phyloP scores from a whole-genome alignment of 1,284 basidiomycete species.

The Tylopilus sp. region DNA sequence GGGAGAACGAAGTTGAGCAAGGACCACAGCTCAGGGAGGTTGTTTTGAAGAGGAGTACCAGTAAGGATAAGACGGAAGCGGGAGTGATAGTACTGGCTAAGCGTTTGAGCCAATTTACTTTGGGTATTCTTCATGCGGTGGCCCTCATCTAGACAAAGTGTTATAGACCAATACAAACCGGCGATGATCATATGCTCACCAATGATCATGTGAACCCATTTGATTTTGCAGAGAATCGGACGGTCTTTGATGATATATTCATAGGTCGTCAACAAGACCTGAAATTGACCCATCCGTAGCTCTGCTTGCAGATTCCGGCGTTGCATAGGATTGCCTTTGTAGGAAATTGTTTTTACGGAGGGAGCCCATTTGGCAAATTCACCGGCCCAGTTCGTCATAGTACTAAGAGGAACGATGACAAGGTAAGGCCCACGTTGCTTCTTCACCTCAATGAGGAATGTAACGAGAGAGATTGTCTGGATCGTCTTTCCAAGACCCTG shows the following conservation, averaged over 20 bases:
- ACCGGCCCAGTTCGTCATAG: constrained; percentile 97
- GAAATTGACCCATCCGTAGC: constrained; percentile 80
- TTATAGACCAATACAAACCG: constrained; percentile 1
- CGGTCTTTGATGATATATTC: constrained; percentile 99
- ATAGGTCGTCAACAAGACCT: constrained; percentile 96
- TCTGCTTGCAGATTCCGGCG: constrained; percentile 74
- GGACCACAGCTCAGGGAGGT: constrained; percentile 97
- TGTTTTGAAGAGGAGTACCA: constrained; percentile 98
- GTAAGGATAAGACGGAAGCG: constrained; percentile 95
- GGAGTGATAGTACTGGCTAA: constrained; percentile 91
- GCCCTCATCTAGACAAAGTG: constrained; percentile 72
- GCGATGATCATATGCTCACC: constrained; percentile 43
- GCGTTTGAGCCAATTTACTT: constrained; percentile 89
- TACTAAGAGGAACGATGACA: constrained; percentile 96
- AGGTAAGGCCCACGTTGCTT: constrained; percentile 92
- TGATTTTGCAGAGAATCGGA: constrained; percentile 84
- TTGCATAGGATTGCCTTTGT: constrained; percentile 90
- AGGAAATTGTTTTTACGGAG: constrained; percentile 77
- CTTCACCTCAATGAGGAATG: constrained; percentile 94
- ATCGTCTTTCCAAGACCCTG: constrained; percentile 96
- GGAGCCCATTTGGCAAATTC: constrained; percentile 99
- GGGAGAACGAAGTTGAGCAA: constrained; percentile 98
- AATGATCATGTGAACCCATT: constrained; percentile 99
- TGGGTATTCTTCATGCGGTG: constrained; percentile 99
- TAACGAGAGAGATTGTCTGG: constrained; percentile 93